Evolutionary conservation across 1,284 basidiomycete species (phyloP), one percentile per base, ranked within the genome.

Genomic region (Irpex sp.): DNA sequence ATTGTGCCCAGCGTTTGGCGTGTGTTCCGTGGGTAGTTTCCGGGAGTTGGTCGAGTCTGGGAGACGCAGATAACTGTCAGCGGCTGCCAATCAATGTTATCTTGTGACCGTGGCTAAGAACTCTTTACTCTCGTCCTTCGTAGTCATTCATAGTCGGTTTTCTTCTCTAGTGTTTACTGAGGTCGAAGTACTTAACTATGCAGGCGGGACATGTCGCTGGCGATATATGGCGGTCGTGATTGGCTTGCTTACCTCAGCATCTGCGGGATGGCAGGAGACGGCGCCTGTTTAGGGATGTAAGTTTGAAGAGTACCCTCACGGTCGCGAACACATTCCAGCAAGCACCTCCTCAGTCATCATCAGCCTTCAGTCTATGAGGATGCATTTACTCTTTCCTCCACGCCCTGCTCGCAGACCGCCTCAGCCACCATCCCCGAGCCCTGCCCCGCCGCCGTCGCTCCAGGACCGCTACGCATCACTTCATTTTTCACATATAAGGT

Each of bases 401-500:
- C 9, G 49, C 49, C 31, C 31, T 34, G 31, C 31, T 34, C 31
- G 31, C 13, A n/a, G 13, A 49, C 49, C 58, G 9, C n/a, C 19
- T 11, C 47, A 19, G 56, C 31, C 21, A 36, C 34, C 36, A 15
- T 17, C 52, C 19, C 15, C 60, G n/a, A 11, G 59, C 19, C 49
- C 48, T 60, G 38, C 57, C 26, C 44, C 58, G 40, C 52, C 26
- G 26, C 38, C 40, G 40, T 47, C 40, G 40, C n/a, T 11, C 40
- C 11, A n/a, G 13, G 40, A 47, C 57, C 57, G 49, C 61, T 54
- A 49, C 48, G 47, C 63, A 37, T 69, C 68, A 69, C 68, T 70
- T 51, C 71, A 71, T 60, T 70, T 70, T 57, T 74, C 73, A 44
- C 67, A 69, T n/a, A 58, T 74, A 40, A 62, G 72, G 63, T 71